Percentiles rank a stretch among this genome's conserved stretches.
These are phyloP conservation scores for Penicillium sp. DNA, from an alignment of 2,329 filamentous ascomycete genomes.

Conservation along the genomic window DNA sequence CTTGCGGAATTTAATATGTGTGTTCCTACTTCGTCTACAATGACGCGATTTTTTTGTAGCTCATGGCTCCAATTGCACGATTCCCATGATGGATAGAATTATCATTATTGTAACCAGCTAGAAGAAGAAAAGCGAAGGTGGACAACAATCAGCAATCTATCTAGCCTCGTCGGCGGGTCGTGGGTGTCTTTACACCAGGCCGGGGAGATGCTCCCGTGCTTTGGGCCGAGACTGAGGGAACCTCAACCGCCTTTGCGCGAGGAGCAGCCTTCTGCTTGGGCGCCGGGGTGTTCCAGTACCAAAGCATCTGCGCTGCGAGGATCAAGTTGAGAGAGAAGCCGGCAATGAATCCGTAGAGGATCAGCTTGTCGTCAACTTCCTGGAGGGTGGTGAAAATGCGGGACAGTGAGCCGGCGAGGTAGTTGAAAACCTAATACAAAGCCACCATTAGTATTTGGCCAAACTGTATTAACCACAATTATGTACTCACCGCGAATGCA, in stretches of 20 bases:
- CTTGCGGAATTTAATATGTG: not conserved
- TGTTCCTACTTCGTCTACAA: not conserved
- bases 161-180: constrained; percentile 56
- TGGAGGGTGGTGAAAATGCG: constrained; percentile 97
- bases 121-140: constrained; percentile 9
- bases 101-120: constrained; percentile 13
- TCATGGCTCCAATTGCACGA: constrained; percentile 1
- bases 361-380: constrained; percentile 94
- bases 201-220: constrained; percentile 46
- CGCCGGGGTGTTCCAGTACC: constrained; percentile 79
- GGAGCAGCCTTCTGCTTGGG: constrained; percentile 39
- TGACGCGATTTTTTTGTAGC: not conserved
- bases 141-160: constrained; percentile 19
- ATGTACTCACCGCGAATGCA: constrained; percentile 78
- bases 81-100: constrained; percentile 12
- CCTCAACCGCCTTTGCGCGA: constrained; percentile 28
- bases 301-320: constrained; percentile 85
- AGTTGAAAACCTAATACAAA: constrained; percentile 82
- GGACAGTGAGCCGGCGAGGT: constrained; percentile 85
- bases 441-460: constrained; percentile 1
- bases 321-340: constrained; percentile 88
- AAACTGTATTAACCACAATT: not conserved
- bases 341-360: constrained; percentile 90
- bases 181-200: constrained; percentile 50
- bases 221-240: constrained; percentile 34